Base-by-base conservation (phyloP, 768 basidiomycete species). In the Trametes gibbosa region DNA sequence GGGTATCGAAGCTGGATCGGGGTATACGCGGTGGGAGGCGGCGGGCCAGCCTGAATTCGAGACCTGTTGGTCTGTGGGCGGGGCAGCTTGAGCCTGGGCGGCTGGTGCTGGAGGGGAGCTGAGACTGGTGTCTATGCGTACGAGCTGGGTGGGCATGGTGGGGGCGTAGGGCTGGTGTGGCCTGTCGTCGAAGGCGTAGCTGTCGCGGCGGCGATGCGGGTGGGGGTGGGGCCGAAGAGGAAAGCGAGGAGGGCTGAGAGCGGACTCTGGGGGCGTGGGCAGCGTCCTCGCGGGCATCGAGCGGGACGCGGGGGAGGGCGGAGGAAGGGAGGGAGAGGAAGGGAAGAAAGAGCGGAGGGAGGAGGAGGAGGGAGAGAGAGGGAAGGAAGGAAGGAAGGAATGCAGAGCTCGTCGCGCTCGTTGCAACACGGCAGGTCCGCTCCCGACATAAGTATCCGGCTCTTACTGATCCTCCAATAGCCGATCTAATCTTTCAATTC, bases 1-100 rank as follows among this genome's bases (percentile, higher is more conserved):
- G 61, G 61, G 61, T 62, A 62, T 62, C 45, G 61, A 43, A 32
- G 61, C 47, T 9, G 61, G 61, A 24, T 62, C 61, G 29, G 61
- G 61, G 61, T 62, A 62, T 62, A 62, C 39, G n/a, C 61, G 61
- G 32, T 51, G 32, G 4, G 53, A 46, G 2, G 46, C 47, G 14
- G 54, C 50, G n/a, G 53, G 43, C 61, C 61, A 62, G 32, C 32
- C 39, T 1, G 51, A 23, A 27, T 42, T 50, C 17, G 56, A 41
- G 52, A 25, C 50, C n/a, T 42, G 53, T 40, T 62, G 46, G 50
- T 62, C 56, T 45, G 61, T 23, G 12, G 55, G 21, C 14, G 61
- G 5, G 29, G 29, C 5, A 32, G 10, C 29, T 10, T 4, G 29
- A 10, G 29, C 29, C 29, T 32, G 29, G 29, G 5, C 39, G 47